Conservation (phyloP, 1,284 basidiomycete species). For the Moesziomyces aphidis region DNA sequence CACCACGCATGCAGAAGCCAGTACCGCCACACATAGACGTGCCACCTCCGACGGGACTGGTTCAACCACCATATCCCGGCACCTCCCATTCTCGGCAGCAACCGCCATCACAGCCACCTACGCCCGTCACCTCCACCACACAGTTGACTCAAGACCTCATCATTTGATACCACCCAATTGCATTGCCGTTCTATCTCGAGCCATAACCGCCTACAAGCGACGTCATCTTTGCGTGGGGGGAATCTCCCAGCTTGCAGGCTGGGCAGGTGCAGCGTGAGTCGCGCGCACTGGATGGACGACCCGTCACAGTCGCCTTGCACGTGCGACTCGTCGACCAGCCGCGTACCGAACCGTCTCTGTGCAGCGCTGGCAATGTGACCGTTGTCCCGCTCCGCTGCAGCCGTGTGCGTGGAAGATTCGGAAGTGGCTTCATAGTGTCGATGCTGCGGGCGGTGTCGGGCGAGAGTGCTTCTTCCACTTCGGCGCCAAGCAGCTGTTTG, state of each 20-base stretch:
- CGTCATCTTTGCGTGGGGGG: no score
- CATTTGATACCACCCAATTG: not conserved
- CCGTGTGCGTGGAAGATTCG: not conserved
- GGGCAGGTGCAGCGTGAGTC: not conserved
- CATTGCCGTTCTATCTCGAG: no score
- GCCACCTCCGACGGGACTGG: slow-evolving; percentile 19
- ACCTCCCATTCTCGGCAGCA: not conserved
- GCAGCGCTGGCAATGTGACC: not conserved
- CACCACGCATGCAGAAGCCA: slow-evolving; percentile 8
- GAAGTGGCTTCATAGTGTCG: slow-evolving; percentile 19
- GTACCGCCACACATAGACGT: slow-evolving; percentile 9
- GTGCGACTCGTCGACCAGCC: slow-evolving; percentile 9
- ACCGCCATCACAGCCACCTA: not conserved
- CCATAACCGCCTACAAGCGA: no score
- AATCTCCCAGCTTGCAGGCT: not conserved
- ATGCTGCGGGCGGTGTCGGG: no score
- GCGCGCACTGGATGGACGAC: not conserved
- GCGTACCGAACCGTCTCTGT: not conserved
- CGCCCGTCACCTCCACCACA: not conserved
- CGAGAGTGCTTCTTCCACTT: slow-evolving; percentile 12
- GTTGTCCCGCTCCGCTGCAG: slow-evolving; percentile 15
- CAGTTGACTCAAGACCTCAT: not conserved
- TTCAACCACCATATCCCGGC: slow-evolving; percentile 22
- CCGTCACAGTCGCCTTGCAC: not conserved
- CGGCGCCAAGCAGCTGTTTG: slow-evolving; percentile 31